Conservation (phyloP, 164 flowering plant genomes). For the Aristolochia contorta region DNA sequence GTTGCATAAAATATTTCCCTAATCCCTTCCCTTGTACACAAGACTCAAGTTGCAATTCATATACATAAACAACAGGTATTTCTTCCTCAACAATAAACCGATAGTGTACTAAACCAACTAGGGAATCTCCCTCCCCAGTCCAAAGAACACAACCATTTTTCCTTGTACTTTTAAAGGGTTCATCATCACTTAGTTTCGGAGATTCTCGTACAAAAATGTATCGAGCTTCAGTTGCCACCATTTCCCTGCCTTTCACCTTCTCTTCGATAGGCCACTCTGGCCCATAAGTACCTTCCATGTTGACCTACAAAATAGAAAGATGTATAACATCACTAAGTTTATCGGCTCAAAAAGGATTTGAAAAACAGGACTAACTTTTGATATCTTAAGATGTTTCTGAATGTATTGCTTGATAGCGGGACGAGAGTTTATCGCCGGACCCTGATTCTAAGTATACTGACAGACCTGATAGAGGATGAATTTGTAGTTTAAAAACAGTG, state of each 20-base stretch:
- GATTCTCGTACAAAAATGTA: slow-evolving; percentile 60
- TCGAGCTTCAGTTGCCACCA: slow-evolving; percentile 78
- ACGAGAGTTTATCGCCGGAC: slow-evolving; percentile 51
- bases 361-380: neutral
- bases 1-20: slow-evolving; percentile 77
- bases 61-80: slow-evolving; percentile 78
- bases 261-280: slow-evolving; percentile 73
- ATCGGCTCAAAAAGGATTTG: neutral
- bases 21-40: slow-evolving; percentile 69
- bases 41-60: slow-evolving; percentile 84
- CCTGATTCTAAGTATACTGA: slow-evolving; percentile 61
- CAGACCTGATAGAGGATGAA: slow-evolving; percentile 32
- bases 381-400: slow-evolving; percentile 65
- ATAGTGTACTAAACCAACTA: slow-evolving; percentile 83
- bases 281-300: slow-evolving; percentile 77
- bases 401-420: slow-evolving; percentile 51
- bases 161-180: slow-evolving; percentile 6
- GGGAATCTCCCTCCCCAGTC: slow-evolving; percentile 18
- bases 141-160: slow-evolving; percentile 5
- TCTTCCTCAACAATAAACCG: slow-evolving; percentile 83
- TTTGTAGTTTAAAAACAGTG: neutral
- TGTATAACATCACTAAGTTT: neutral
- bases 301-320: slow-evolving; percentile 33
- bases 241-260: slow-evolving; percentile 77
- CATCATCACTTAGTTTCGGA: slow-evolving; percentile 17